phyloP scores from a whole-genome alignment of 805 yeast species.

The Metschnikowia similis region DNA sequence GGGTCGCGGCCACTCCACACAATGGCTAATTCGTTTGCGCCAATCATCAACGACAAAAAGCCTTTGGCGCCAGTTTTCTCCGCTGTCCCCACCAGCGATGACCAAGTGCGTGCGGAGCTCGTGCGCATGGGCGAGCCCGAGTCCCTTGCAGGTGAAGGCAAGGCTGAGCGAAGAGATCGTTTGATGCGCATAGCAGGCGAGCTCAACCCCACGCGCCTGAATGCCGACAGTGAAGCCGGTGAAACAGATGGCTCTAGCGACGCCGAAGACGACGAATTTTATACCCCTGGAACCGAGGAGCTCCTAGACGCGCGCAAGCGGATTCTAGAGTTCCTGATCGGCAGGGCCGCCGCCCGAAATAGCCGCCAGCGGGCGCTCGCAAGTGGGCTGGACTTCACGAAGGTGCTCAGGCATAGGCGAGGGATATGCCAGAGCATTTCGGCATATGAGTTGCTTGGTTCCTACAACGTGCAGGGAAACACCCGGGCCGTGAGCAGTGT shows the following conservation, averaged over 20 bases:
- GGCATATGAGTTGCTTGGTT: conserved; percentile 48
- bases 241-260: conserved; percentile 23
- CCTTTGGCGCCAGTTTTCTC: neutral
- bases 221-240: conserved; percentile 1
- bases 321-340: conserved; percentile 51
- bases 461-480: conserved; percentile 59
- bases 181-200: conserved; percentile 42
- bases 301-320: conserved; percentile 48
- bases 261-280: conserved; percentile 66
- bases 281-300: conserved; percentile 67
- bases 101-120: conserved; percentile 50
- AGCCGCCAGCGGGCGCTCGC: conserved; percentile 26
- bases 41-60: conserved; percentile 13
- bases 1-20: neutral
- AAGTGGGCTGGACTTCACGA: conserved; percentile 32
- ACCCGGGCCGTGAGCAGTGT: conserved; percentile 65
- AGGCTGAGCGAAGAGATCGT: conserved; percentile 57
- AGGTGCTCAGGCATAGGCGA: conserved; percentile 47
- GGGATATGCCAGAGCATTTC: conserved; percentile 28
- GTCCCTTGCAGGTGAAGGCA: conserved; percentile 55
- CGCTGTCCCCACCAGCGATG: conserved; percentile 60
- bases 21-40: conserved; percentile 13
- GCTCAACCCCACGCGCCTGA: conserved; percentile 15
- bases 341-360: conserved; percentile 41
- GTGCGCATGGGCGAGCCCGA: conserved; percentile 53